Evolutionary conservation across 805 yeast species (phyloP).

Genomic region (Blastobotrys parvus): DNA sequence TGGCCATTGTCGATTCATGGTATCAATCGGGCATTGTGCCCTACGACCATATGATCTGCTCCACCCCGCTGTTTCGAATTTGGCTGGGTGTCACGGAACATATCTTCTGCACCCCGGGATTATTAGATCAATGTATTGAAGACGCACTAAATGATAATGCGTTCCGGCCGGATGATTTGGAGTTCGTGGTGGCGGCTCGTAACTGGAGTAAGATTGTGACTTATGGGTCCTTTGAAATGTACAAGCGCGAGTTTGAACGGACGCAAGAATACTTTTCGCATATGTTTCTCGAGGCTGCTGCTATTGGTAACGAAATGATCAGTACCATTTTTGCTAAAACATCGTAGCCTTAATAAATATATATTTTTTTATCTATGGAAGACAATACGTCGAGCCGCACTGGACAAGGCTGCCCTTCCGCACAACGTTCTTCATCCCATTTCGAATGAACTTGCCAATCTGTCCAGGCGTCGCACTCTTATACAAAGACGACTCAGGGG

Average conservation of each 20-base stretch:
- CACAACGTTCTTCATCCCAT: too few relatives aligned
- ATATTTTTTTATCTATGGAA: too few relatives aligned
- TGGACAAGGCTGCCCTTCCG: too few relatives aligned
- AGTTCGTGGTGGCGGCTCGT: constrained; percentile 85
- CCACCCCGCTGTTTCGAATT: constrained; percentile 88
- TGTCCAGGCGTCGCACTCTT: too few relatives aligned
- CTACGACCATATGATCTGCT: constrained; percentile 93
- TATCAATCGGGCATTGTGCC: constrained; percentile 75
- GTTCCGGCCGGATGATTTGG: constrained; percentile 84
- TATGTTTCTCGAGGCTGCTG: constrained; percentile 81
- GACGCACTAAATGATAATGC: constrained; percentile 59
- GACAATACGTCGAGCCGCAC: too few relatives aligned
- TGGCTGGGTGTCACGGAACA: constrained; percentile 92
- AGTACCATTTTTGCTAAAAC: constrained; percentile 51
- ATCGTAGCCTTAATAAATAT: too few relatives aligned
- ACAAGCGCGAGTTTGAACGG: constrained; percentile 61
- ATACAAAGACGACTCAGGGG: neutral
- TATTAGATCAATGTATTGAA: constrained; percentile 70
- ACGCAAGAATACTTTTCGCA: constrained; percentile 81
- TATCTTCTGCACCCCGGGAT: constrained; percentile 72
- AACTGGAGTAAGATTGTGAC: constrained; percentile 77
- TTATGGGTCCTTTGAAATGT: constrained; percentile 64
- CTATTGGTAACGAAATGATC: constrained; percentile 90
- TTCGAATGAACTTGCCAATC: too few relatives aligned
- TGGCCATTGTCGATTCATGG: constrained; percentile 96